These are phyloP conservation scores for Gracilaria gracilis DNA, from an alignment of 23 red algal species.

Conservation along the genomic window DNA sequence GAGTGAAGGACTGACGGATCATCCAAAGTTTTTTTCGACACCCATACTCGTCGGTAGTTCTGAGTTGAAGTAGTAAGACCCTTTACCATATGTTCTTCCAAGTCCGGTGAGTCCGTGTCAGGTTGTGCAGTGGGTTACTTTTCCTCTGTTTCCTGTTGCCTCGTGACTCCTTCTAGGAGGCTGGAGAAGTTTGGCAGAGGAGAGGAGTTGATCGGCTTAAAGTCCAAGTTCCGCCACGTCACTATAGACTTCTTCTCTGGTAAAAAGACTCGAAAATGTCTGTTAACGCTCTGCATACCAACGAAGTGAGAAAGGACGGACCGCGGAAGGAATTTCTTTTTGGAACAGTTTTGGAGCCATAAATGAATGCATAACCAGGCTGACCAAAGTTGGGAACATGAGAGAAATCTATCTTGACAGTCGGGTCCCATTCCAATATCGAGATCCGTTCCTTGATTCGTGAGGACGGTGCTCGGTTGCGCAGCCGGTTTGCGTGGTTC, in stretches of 20 bases:
- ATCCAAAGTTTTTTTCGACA: not conserved
- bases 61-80: not conserved
- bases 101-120: not conserved
- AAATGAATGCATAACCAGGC: too few species aligned
- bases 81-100: not conserved
- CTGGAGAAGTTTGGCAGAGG: too few species aligned
- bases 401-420: not conserved
- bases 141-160: too few species aligned
- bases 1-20: not conserved
- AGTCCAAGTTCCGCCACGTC: not conserved
- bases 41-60: not conserved
- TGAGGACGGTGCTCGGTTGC: too few species aligned
- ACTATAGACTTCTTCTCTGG: conserved; percentile 12
- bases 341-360: too few species aligned
- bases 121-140: not conserved
- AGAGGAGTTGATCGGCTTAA: too few species aligned
- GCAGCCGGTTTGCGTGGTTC: too few species aligned
- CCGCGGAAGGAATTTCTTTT: conserved; percentile 37
- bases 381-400: too few species aligned
- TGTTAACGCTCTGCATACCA: conserved; percentile 23
- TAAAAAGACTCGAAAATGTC: too few species aligned
- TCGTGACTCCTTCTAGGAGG: too few species aligned
- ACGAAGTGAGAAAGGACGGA: not conserved
- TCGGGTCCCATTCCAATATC: too few species aligned
- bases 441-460: too few species aligned